Evolutionary conservation across 1,284 basidiomycete species (phyloP), one percentile per base, ranked within the genome.

Genomic region (Sphagnurus paluster): DNA sequence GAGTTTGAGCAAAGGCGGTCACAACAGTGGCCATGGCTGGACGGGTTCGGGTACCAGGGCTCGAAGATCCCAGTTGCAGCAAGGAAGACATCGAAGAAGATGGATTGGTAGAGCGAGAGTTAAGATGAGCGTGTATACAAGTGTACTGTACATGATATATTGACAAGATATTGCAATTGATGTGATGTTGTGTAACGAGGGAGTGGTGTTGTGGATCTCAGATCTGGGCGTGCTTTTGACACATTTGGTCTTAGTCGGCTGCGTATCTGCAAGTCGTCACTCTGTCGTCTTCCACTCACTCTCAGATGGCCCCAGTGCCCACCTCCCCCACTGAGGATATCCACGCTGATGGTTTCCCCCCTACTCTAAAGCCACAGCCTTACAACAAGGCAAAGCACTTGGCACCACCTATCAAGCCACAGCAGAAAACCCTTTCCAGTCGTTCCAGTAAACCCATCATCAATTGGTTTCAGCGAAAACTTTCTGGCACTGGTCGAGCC

Each of bases 381-480:
- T 29, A 28, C 25, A 41, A 44, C 42, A 55, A 55, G 19, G 25
- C 28, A 38, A 58, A 58, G 28, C 21, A 54, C 14, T 42, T 51
- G 17, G 42, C 53, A 35, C 40, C 56, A 54, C 44, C 56, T 38
- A 20, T 46, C 40, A 63, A 57, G 38, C 52, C 63, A 16, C 48
- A 55, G 24, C 70, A 67, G 54, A 74, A 74, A 55, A 83, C 85
- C 69, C 84, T 83, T 59, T 59, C 79, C 36, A 74, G 79, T 42
- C 79, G 82, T 37, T 79, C 84, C 11, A 85, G 88, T 62, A 91
- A 93, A 64, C 92, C 92, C 2, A 85, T 95, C 56, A 86, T 94
- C 59, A 90, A 91, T 56, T 95, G 92, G 92, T 84, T 95, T 55
- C 87, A 92, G 55, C 82, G 90, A 55, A 95, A 95, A 66, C 74